These are phyloP conservation scores for Pichia paraexigua DNA, from an alignment of 805 yeast genomes.

Conservation along the genomic window DNA sequence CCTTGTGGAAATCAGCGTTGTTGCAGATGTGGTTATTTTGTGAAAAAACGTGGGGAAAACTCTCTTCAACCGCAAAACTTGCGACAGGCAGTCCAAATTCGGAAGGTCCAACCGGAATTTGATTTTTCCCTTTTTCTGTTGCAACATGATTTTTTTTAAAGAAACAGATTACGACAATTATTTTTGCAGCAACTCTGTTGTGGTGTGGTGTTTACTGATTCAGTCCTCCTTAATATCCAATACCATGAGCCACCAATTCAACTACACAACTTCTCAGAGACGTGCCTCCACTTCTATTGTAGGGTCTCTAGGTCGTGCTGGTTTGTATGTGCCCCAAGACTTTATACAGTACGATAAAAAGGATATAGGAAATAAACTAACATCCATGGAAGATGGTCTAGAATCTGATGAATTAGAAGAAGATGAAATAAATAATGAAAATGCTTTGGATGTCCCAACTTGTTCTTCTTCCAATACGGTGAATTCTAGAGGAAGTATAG, in stretches of 20 bases:
- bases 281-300: conserved; percentile 42
- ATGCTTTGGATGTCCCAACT: background rate
- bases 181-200: background rate
- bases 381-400: conserved; percentile 15
- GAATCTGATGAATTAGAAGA: conserved; percentile 9
- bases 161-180: background rate
- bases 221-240: too few species aligned
- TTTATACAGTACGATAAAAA: conserved; percentile 27
- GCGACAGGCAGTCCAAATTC: too few species aligned
- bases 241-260: conserved; percentile 28
- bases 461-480: background rate
- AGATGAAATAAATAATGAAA: background rate
- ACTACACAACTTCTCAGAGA: conserved; percentile 38
- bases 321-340: conserved; percentile 44
- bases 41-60: too few species aligned
- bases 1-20: too few species aligned
- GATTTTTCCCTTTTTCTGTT: background rate
- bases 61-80: too few species aligned
- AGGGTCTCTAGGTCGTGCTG: conserved; percentile 46
- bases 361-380: conserved; percentile 18
- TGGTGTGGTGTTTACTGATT: too few species aligned
- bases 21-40: too few species aligned
- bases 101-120: background rate
- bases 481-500: background rate
- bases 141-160: background rate